phyloP scores from a whole-genome alignment of 2,329 filamentous ascomycete species.

The Phymatotrichopsis omnivora region DNA sequence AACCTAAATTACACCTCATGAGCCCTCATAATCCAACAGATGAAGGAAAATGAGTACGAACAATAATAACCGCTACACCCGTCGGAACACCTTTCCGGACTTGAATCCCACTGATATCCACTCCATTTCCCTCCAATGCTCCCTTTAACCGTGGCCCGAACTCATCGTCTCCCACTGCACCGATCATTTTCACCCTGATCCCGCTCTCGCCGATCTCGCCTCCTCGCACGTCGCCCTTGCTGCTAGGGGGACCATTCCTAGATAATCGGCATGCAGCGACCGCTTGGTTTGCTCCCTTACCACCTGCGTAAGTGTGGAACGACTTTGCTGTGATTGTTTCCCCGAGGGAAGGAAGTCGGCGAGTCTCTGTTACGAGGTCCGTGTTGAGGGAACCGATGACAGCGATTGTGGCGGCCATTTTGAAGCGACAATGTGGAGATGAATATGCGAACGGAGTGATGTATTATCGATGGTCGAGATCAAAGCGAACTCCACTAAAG shows the following conservation, averaged over 20 bases:
- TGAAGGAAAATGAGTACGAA: neutral
- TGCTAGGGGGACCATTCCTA: constrained; percentile 35
- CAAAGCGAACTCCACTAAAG: too few species aligned
- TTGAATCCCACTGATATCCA: constrained; percentile 48
- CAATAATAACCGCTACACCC: constrained; percentile 64
- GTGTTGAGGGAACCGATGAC: constrained; percentile 90
- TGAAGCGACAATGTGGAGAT: constrained; percentile 4
- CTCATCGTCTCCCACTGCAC: constrained; percentile 59
- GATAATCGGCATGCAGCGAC: constrained; percentile 79
- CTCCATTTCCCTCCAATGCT: constrained; percentile 51
- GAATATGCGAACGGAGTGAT: too few species aligned
- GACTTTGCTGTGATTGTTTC: constrained; percentile 75
- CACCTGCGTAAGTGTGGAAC: constrained; percentile 73
- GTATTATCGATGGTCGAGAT: too few species aligned
- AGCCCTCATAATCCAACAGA: too few species aligned
- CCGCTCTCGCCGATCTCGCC: too few species aligned
- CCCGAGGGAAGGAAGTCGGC: constrained; percentile 70
- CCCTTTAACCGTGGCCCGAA: constrained; percentile 52
- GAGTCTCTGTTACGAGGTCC: constrained; percentile 80
- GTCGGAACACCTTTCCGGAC: constrained; percentile 45
- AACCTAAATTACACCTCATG: constrained; percentile 40
- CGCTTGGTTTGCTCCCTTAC: constrained; percentile 94
- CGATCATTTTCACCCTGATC: constrained; percentile 58
- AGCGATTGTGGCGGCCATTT: constrained; percentile 46
- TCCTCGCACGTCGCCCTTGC: too few species aligned